A percentile compares a stretch with the other conserved stretches of the same genome.
Conservation (phyloP, 1,139 yeast species). For the Kluyveromyces sp. region DNA sequence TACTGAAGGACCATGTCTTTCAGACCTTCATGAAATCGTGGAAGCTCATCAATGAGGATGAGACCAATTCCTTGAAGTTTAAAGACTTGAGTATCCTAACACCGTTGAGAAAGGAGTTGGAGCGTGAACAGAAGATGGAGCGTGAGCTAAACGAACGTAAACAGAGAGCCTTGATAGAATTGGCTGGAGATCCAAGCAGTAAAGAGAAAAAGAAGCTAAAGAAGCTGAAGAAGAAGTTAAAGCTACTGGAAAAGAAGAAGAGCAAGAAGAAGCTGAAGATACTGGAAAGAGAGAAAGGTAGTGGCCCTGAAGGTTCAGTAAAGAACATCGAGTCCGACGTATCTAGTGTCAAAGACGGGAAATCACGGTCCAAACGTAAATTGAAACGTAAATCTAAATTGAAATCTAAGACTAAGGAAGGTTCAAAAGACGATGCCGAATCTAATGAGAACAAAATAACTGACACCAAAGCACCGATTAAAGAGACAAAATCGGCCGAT, state of each 20-base stretch:
- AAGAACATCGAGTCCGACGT: constrained; percentile 2
- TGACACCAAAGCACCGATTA: no score
- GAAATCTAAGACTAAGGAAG: constrained; percentile 4
- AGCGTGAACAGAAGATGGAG: constrained; percentile 15
- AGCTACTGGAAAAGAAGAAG: constrained; percentile 10
- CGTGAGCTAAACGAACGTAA: constrained; percentile 14
- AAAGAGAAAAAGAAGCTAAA: constrained; percentile 14
- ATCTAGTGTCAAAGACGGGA: neutral
- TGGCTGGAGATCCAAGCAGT: constrained; percentile 18
- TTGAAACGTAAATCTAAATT: neutral
- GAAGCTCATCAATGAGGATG: constrained; percentile 17
- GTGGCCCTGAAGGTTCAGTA: no score
- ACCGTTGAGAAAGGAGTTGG: constrained; percentile 24
- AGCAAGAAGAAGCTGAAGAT: constrained; percentile 7
- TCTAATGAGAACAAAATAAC: neutral
- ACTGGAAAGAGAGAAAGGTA: constrained; percentile 7
- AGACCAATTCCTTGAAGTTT: constrained; percentile 17
- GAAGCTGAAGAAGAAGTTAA: constrained; percentile 13
- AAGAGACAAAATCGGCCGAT: neutral
- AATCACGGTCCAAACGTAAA: constrained; percentile 3
- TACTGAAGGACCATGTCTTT: constrained; percentile 23
- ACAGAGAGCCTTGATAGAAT: constrained; percentile 18
- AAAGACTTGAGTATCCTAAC: constrained; percentile 24
- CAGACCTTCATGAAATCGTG: constrained; percentile 25
- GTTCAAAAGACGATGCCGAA: constrained; percentile 1